These are phyloP conservation scores for Ballota nigra DNA, from an alignment of 257 asterid genomes.

Conservation along the genomic window DNA sequence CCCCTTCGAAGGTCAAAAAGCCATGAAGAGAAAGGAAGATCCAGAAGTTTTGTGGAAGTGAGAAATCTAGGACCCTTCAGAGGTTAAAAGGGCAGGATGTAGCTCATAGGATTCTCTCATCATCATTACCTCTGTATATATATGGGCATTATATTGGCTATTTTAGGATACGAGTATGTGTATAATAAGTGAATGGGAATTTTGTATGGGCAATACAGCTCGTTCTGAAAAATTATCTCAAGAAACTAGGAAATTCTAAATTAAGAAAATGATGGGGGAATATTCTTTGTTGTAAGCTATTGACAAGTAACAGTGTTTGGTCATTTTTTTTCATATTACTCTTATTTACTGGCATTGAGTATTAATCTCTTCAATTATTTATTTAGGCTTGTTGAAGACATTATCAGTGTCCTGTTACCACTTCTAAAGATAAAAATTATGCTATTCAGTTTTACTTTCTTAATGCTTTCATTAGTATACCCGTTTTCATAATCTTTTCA, in stretches of 20 bases:
- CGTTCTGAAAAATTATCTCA: neutral
- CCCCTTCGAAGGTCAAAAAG: too few relatives aligned
- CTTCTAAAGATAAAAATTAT: constrained; percentile 18
- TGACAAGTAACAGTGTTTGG: neutral
- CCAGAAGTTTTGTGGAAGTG: neutral
- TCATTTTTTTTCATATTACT: neutral
- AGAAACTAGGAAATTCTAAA: neutral
- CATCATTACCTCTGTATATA: too few relatives aligned
- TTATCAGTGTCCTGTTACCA: neutral
- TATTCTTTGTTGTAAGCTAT: neutral
- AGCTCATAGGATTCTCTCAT: too few relatives aligned
- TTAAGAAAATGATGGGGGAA: neutral
- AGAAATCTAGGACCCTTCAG: constrained; percentile 4
- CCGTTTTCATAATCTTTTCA: neutral
- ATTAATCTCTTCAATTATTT: neutral
- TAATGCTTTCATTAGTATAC: neutral
- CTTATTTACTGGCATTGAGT: neutral
- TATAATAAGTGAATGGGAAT: neutral
- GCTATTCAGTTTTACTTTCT: constrained; percentile 9
- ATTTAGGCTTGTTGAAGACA: neutral
- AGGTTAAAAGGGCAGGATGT: neutral
- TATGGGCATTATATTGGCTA: too few relatives aligned
- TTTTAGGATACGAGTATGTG: neutral
- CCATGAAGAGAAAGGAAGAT: neutral
- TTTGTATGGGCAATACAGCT: neutral